Base-by-base conservation (phyloP, 345 rosid species). In the Sisymbrium irio region DNA sequence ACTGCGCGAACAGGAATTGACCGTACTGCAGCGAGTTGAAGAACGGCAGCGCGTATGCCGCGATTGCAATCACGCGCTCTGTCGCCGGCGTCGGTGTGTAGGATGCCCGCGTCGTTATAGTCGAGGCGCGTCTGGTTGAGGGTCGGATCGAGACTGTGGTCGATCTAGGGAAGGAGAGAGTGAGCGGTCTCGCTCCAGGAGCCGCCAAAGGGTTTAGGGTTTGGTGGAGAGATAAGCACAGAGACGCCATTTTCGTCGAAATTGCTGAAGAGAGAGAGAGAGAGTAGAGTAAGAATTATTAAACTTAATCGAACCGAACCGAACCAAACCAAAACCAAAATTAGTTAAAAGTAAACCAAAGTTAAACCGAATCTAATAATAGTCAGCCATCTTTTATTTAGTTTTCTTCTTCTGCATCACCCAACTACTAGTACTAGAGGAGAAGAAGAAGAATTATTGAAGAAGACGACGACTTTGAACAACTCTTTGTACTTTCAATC, bases 11-110 rank as follows among this genome's bases (percentile, higher is more conserved):
- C 36, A 94, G 86, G 84, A 84, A 88, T 27, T 91, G 84, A 0
- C 97, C 97, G 82, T 91, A 91, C 74, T 88, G 98, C 67, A 91
- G 83, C 17, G 95, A 83, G 65, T 89, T 89, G 84, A 94, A 84
- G 85, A 94, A 91, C 0, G 97, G 98, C 20, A 94, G 90, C 12
- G 90, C 78, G 86, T 93, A 93, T 7, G 98, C 71, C 0, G 80
- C 89, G 71, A 86, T 87, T 22, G 97, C 83, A 65, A 91, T 82
- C 41, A 91, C 67, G 49, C 98, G 91, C 30, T 93, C 97, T 0
- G 83, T 78, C 9, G 95, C 98, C 1, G 97, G 92, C 3, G 92
- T 87, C n/a, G 93, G 82, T 19, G 68, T 89, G 82, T 78, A 80
- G 35, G 92, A 87, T 47, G 85, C 84, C 39, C 84, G 82, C 3